Base-by-base conservation (phyloP, 768 basidiomycete species). In the Kwoniella dendrophila region DNA sequence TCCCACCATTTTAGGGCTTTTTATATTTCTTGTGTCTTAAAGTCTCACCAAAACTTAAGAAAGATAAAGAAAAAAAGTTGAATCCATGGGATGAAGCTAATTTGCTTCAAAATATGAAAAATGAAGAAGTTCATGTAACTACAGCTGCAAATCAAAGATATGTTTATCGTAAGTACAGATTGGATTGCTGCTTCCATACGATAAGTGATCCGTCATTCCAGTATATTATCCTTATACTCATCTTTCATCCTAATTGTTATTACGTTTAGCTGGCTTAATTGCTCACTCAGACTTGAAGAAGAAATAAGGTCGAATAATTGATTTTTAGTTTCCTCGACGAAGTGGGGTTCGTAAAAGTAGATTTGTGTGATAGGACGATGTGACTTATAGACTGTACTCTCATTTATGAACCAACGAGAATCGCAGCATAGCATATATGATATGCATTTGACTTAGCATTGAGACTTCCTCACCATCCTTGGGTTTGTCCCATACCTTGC, bases 401-500 rank as follows among this genome's bases (percentile, higher is more conserved):
- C n/a, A n/a, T n/a, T n/a, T n/a, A n/a, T n/a, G n/a, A n/a, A n/a
- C n/a, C n/a, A n/a, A n/a, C n/a, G n/a, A n/a, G n/a, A n/a, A n/a
- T n/a, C n/a, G n/a, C n/a, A 36, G 7, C 34, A 36, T 14, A 6
- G 41, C 41, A 10, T 10, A 43, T 11, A 6, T 14, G 7, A 43
- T 20, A 55, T 40, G 3, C 22, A 52, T 33, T 27, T 14, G 10
- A 6, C 20, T 14, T 26, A 33, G 32, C 55, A 51, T 27, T 20
- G 50, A 20, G 12, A 24, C 11, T 32, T 20, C 12, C 66, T 54
- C n/a, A 75, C 73, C 73, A 75, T 55, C 65, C 67, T 49, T 74
- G 73, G 14, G 48, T 71, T 47, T 74, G 74, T 14, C 73, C 74
- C 62, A 82, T 73, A 12, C 77, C 78, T 16, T 75, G 69, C 30